A percentile compares a stretch with the other conserved stretches of the same genome.
Evolutionary conservation across 352 stramenopile species (phyloP).

Genomic region (Pythium guiyangense): DNA sequence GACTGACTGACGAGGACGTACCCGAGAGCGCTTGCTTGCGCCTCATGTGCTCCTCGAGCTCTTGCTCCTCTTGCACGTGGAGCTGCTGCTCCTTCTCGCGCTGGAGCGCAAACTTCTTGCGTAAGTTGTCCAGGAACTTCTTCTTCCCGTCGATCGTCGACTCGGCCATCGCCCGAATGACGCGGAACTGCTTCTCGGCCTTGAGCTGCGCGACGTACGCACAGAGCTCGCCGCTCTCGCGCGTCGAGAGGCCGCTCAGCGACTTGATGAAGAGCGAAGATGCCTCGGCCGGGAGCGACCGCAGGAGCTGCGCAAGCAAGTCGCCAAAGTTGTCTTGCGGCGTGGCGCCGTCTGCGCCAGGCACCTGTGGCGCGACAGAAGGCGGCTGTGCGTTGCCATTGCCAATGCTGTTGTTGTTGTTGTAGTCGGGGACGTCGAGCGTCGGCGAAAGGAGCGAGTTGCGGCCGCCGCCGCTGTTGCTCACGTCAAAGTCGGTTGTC

Average conservation of each 20-base stretch:
- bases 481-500: neutral
- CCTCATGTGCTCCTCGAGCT: conserved; percentile 64
- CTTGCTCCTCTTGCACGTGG: conserved; percentile 46
- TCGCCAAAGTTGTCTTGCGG: conserved; percentile 48
- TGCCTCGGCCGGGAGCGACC: conserved; percentile 63
- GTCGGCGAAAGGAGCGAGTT: conserved; percentile 13
- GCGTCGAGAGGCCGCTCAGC: conserved; percentile 63
- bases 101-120: conserved; percentile 67
- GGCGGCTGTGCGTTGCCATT: too few species aligned
- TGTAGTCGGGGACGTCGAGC: conserved; percentile 1
- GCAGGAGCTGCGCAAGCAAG: conserved; percentile 68
- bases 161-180: conserved; percentile 83
- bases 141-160: conserved; percentile 75
- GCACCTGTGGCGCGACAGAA: too few species aligned
- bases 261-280: conserved; percentile 72
- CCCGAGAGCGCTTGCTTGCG: conserved; percentile 66
- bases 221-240: conserved; percentile 72
- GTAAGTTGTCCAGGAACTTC: conserved; percentile 64
- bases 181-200: conserved; percentile 81
- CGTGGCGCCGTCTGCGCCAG: neutral
- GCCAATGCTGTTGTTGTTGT: neutral
- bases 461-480: too few species aligned
- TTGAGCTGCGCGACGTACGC: conserved; percentile 69
- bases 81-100: conserved; percentile 49
- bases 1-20: conserved; percentile 18